These are phyloP conservation scores for Brassica napus DNA, from an alignment of 345 rosid genomes.

Conservation along the genomic window DNA sequence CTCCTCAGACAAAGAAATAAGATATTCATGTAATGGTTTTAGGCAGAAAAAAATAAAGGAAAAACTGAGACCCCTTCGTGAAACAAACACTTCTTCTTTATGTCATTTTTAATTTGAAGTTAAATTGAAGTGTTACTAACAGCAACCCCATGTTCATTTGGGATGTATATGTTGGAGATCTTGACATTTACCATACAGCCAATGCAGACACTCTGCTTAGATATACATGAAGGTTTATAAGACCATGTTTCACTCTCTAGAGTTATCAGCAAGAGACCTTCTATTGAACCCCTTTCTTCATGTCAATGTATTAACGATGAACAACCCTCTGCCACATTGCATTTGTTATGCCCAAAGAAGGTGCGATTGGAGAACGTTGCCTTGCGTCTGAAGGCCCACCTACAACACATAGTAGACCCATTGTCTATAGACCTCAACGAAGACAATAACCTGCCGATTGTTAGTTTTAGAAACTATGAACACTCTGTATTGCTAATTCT, in stretches of 20 bases:
- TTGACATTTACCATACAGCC: slow-evolving; percentile 80
- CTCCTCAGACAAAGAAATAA: slow-evolving; percentile 20
- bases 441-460: slow-evolving; percentile 55
- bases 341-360: slow-evolving; percentile 56
- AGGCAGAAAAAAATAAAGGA: background rate
- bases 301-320: slow-evolving; percentile 49
- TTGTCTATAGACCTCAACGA: slow-evolving; percentile 57
- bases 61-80: background rate
- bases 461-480: slow-evolving; percentile 48
- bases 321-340: slow-evolving; percentile 46
- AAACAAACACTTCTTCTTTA: background rate
- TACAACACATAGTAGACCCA: slow-evolving; percentile 40
- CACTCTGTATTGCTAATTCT: too few relatives aligned
- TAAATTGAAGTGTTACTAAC: background rate
- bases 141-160: slow-evolving; percentile 89
- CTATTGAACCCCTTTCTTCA: slow-evolving; percentile 73
- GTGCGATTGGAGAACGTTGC: slow-evolving; percentile 68
- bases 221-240: slow-evolving; percentile 39
- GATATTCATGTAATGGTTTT: background rate
- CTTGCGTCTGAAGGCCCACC: slow-evolving; percentile 76
- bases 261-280: slow-evolving; percentile 70
- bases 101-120: background rate
- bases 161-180: slow-evolving; percentile 87
- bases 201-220: slow-evolving; percentile 79
- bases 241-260: slow-evolving; percentile 69